Percentiles rank a stretch among this genome's conserved stretches.
These are phyloP conservation scores for Rhizoclosmatium globosum DNA, from an alignment of 192 early-diverging fungal species.

Conservation along the genomic window DNA sequence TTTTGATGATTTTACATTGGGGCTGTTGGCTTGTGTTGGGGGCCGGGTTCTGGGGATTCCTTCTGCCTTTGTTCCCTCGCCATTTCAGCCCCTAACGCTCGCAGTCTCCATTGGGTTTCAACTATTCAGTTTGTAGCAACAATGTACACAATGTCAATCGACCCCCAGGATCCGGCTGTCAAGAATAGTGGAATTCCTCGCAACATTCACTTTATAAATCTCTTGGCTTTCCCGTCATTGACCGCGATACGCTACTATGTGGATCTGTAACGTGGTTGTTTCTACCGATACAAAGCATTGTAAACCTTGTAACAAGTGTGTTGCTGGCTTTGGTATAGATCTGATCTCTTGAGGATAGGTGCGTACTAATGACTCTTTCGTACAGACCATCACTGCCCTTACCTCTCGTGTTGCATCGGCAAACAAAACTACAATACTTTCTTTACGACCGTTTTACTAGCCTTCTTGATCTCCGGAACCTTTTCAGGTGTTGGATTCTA, in stretches of 20 bases:
- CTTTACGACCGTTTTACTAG: slow-evolving; percentile 39
- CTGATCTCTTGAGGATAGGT: not conserved
- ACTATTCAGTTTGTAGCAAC: slow-evolving; percentile 34
- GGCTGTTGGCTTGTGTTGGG: slow-evolving; percentile 41
- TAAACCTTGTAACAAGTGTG: slow-evolving; percentile 65
- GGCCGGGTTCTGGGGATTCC: slow-evolving; percentile 44
- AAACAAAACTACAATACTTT: slow-evolving; percentile 51
- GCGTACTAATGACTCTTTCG: not conserved
- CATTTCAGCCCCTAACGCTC: slow-evolving; percentile 12
- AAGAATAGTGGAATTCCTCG: slow-evolving; percentile 34
- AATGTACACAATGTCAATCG: slow-evolving; percentile 49
- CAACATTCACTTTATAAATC: slow-evolving; percentile 58
- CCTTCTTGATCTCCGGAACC: slow-evolving; percentile 6
- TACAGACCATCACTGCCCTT: slow-evolving; percentile 60
- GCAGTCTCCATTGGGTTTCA: slow-evolving; percentile 22
- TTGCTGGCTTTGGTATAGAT: slow-evolving; percentile 41
- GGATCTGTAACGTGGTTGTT: slow-evolving; percentile 59
- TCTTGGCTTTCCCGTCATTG: slow-evolving; percentile 57
- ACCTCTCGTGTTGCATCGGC: slow-evolving; percentile 57
- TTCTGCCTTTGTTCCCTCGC: slow-evolving; percentile 35
- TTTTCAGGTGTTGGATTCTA: slow-evolving; percentile 36
- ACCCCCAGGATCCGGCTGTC: slow-evolving; percentile 52
- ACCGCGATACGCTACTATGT: slow-evolving; percentile 49
- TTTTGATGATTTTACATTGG: slow-evolving; percentile 46
- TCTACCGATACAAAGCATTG: slow-evolving; percentile 55